Percentiles rank a stretch among this genome's conserved stretches.
Evolutionary conservation across 441 rosid species (phyloP).

Genomic region (Omphalea diandra): DNA sequence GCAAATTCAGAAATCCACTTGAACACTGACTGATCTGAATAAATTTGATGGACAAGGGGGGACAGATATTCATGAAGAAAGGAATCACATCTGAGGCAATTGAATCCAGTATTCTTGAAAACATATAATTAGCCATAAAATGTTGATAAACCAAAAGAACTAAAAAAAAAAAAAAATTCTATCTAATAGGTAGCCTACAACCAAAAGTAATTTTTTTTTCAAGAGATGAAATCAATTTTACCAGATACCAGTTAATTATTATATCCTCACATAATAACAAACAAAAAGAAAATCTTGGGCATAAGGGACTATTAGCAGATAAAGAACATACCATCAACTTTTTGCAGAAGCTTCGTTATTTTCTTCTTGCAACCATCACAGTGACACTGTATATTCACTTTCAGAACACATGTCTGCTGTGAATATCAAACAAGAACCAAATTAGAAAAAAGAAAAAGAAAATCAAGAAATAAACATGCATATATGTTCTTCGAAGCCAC

Average conservation of each 20-base stretch:
- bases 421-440: conserved; percentile 14
- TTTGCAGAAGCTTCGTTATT: conserved; percentile 70
- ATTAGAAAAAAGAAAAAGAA: not conserved
- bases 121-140: not conserved
- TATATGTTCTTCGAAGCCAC: not conserved
- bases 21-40: too few relatives aligned
- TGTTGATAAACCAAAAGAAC: too few relatives aligned
- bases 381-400: conserved; percentile 69
- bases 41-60: not conserved
- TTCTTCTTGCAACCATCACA: conserved; percentile 91
- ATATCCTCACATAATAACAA: not conserved
- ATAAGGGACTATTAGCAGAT: not conserved
- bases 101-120: not conserved
- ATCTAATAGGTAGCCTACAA: not conserved
- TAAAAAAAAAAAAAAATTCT: not conserved
- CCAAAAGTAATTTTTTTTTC: not conserved
- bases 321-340: conserved; percentile 65
- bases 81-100: not conserved
- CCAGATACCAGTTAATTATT: not conserved
- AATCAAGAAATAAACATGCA: not conserved
- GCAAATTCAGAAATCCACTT: conserved; percentile 10
- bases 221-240: not conserved
- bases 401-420: conserved; percentile 82
- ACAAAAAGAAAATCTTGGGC: not conserved
- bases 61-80: not conserved